Percentiles rank a stretch among this genome's conserved stretches.
Conservation (phyloP, 495 filamentous ascomycete genomes). For the Tuber melanosporum region DNA sequence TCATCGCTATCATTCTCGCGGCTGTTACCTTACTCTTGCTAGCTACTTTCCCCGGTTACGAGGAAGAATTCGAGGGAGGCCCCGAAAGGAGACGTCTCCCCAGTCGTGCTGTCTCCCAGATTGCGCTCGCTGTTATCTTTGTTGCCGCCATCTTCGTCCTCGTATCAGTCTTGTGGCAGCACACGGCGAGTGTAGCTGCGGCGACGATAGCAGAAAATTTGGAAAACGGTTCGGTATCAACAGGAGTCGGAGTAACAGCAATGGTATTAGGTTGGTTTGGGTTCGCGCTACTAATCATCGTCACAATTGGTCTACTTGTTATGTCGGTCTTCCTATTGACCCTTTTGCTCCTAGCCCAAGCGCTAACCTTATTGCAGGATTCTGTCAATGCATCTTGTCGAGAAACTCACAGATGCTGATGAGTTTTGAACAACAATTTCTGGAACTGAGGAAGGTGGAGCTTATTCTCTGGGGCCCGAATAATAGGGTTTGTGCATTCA, state of each 20-base stretch:
- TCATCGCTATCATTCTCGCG: conserved; percentile 76
- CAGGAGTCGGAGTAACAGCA: conserved; percentile 80
- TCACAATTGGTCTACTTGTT: conserved; percentile 86
- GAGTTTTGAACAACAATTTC: not conserved
- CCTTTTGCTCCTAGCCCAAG: not conserved
- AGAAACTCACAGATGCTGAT: conserved; percentile 38
- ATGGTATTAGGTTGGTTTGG: conserved; percentile 98
- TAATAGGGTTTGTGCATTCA: not conserved
- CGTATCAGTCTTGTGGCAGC: conserved; percentile 69
- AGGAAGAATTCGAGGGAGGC: conserved; percentile 60
- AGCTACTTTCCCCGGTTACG: conserved; percentile 76
- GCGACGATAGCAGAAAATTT: conserved; percentile 88
- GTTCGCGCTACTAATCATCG: conserved; percentile 82
- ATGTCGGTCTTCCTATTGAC: conserved; percentile 50
- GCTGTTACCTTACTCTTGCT: conserved; percentile 68
- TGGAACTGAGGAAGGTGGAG: not conserved
- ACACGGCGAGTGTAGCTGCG: conserved; percentile 90
- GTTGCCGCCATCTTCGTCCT: conserved; percentile 71
- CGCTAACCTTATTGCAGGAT: conserved; percentile 34
- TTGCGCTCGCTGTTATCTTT: conserved; percentile 72
- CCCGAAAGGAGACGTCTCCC: conserved; percentile 66
- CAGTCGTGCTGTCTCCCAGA: conserved; percentile 63
- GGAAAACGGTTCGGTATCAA: conserved; percentile 85
- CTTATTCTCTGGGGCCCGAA: not conserved
- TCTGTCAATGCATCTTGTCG: conserved; percentile 41